Conservation (phyloP, 768 basidiomycete species). For the Mycena filopes region DNA sequence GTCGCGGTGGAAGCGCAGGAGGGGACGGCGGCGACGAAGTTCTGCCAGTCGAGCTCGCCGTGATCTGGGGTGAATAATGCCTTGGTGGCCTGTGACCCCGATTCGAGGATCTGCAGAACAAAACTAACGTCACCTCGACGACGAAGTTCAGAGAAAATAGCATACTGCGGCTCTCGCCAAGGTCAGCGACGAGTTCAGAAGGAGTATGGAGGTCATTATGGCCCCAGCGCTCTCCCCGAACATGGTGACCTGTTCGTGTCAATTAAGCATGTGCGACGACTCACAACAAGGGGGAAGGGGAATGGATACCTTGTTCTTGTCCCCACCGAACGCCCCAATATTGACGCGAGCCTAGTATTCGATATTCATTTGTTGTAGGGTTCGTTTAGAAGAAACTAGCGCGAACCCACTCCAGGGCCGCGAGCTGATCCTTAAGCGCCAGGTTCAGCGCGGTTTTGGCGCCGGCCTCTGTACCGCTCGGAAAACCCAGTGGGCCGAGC, state of each 20-base stretch:
- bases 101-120: conserved; percentile 53
- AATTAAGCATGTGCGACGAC: background rate
- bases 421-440: conserved; percentile 51
- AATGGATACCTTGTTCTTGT: conserved; percentile 51
- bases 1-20: conserved; percentile 38
- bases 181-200: conserved; percentile 44
- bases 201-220: conserved; percentile 50
- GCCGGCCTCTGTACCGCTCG: conserved; percentile 51
- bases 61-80: conserved; percentile 42
- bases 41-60: conserved; percentile 43
- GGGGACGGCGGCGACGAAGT: conserved; percentile 43
- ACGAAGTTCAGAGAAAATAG: background rate
- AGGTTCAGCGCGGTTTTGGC: conserved; percentile 48
- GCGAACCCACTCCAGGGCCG: conserved; percentile 61
- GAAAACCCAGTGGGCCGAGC: conserved; percentile 59
- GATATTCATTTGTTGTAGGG: no score
- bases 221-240: conserved; percentile 64
- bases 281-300: no score
- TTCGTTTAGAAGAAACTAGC: no score
- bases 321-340: conserved; percentile 68
- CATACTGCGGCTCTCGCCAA: conserved; percentile 47
- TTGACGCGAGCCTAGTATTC: conserved; percentile 69
- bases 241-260: conserved; percentile 49
- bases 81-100: conserved; percentile 48
- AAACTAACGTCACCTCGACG: no score